These are phyloP conservation scores for Flagelloscypha sp. DNA, from an alignment of 768 basidiomycete species.

Conservation along the genomic window DNA sequence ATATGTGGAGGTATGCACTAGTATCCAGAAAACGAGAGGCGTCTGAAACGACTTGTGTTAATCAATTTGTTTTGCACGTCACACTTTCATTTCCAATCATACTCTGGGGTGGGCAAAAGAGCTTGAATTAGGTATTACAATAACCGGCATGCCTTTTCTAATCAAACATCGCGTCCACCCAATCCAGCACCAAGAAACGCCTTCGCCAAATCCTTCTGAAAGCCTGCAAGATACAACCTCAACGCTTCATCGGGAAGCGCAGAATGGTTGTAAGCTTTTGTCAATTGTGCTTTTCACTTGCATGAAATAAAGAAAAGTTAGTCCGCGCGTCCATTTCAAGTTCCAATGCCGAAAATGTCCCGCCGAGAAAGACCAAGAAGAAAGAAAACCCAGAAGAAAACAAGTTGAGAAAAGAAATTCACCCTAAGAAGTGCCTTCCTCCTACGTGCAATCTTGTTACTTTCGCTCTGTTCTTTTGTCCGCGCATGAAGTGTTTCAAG, in stretches of 20 bases:
- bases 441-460: constrained; percentile 28
- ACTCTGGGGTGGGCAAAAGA: no score
- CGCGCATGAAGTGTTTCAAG: constrained; percentile 34
- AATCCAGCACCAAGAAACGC: no score
- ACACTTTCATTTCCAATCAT: no score
- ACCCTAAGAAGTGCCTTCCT: constrained; percentile 41
- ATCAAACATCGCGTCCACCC: no score
- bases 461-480: constrained; percentile 32
- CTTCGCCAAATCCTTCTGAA: constrained; percentile 41
- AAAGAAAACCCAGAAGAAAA: not conserved
- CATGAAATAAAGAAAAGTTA: constrained; percentile 2
- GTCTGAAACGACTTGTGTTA: no score
- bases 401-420: constrained; percentile 4
- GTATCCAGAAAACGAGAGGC: no score
- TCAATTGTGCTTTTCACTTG: constrained; percentile 58
- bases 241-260: constrained; percentile 43
- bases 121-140: no score
- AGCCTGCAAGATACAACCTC: constrained; percentile 30
- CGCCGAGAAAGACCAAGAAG: no score
- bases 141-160: no score
- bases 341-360: no score
- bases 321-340: not conserved
- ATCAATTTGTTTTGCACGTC: no score
- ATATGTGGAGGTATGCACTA: no score
- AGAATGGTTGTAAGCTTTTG: constrained; percentile 39